A percentile compares a stretch with the other conserved stretches of the same genome.
Evolutionary conservation across 179 eudicot genomes (phyloP).

Genomic region (Spinacia oleracea): DNA sequence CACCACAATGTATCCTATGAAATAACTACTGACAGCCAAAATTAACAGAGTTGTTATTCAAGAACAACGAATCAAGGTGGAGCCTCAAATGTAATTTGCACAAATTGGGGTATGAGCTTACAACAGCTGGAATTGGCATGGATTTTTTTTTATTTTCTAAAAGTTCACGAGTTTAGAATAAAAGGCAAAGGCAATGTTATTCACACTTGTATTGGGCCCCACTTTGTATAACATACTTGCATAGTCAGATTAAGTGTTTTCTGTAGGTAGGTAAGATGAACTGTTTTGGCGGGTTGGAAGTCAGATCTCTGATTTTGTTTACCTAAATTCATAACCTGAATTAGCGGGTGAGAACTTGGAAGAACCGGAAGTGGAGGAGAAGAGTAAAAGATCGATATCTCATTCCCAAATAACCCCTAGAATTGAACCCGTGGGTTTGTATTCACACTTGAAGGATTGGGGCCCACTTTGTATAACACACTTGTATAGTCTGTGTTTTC

Average conservation of each 20-base stretch:
- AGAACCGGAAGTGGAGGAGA: too few species aligned
- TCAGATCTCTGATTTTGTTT: too few species aligned
- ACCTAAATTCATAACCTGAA: too few species aligned
- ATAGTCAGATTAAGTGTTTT: background rate
- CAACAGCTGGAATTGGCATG: constrained; percentile 27
- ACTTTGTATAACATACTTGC: background rate
- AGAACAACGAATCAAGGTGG: background rate
- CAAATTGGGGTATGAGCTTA: constrained; percentile 18
- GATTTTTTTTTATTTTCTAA: background rate
- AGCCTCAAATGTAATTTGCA: background rate
- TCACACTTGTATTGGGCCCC: constrained; percentile 1
- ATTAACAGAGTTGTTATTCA: background rate
- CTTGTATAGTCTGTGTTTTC: background rate
- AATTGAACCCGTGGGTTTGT: too few species aligned
- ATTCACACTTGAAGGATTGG: background rate
- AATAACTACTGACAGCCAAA: constrained; percentile 9
- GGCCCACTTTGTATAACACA: background rate
- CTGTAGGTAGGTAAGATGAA: too few species aligned
- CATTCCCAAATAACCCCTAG: too few species aligned
- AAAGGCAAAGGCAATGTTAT: background rate
- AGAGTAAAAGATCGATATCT: too few species aligned
- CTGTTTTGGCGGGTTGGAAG: too few species aligned
- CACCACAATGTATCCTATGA: background rate
- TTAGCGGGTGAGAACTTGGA: too few species aligned
- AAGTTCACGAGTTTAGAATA: constrained; percentile 14